Evolutionary conservation across 2,329 filamentous ascomycete species (phyloP).

Genomic region (Diaporthe helianthi): DNA sequence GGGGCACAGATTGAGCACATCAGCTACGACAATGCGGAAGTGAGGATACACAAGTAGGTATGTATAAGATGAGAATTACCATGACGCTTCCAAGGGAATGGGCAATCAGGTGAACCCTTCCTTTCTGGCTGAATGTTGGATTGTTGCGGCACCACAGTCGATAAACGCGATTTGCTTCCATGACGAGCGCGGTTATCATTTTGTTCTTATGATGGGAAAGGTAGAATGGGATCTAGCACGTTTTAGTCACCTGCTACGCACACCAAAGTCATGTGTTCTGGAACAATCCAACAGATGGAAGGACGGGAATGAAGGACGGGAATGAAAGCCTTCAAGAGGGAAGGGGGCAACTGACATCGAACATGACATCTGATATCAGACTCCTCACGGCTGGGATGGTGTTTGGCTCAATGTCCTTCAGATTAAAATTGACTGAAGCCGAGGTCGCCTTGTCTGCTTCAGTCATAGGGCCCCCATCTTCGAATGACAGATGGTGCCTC

Average conservation of each 20-base stretch:
- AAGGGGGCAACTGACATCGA: conserved; percentile 60
- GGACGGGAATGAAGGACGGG: neutral
- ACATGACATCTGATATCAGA: conserved; percentile 96
- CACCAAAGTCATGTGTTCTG: neutral
- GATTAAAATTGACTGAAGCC: conserved; percentile 63
- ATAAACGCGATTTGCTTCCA: conserved; percentile 95
- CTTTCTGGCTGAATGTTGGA: conserved; percentile 78
- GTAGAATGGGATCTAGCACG: conserved; percentile 79
- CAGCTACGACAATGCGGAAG: too few relatives aligned
- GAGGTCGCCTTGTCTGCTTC: conserved; percentile 61
- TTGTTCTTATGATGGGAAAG: conserved; percentile 94
- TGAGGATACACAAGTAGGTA: too few relatives aligned
- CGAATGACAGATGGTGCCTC: conserved; percentile 87
- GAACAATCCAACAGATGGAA: neutral
- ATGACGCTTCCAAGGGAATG: conserved; percentile 96
- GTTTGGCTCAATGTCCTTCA: conserved; percentile 91
- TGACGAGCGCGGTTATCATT: conserved; percentile 89
- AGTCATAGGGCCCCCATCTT: conserved; percentile 73
- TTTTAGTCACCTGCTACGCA: neutral
- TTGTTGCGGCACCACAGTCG: conserved; percentile 95
- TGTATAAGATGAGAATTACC: conserved; percentile 44
- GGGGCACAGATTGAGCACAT: neutral
- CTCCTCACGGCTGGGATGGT: conserved; percentile 92
- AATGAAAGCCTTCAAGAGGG: neutral
- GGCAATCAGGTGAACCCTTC: conserved; percentile 89